A percentile compares a stretch with the other conserved stretches of the same genome.
These are phyloP conservation scores for Metschnikowia borealis DNA, from an alignment of 805 yeast genomes.

Conservation along the genomic window DNA sequence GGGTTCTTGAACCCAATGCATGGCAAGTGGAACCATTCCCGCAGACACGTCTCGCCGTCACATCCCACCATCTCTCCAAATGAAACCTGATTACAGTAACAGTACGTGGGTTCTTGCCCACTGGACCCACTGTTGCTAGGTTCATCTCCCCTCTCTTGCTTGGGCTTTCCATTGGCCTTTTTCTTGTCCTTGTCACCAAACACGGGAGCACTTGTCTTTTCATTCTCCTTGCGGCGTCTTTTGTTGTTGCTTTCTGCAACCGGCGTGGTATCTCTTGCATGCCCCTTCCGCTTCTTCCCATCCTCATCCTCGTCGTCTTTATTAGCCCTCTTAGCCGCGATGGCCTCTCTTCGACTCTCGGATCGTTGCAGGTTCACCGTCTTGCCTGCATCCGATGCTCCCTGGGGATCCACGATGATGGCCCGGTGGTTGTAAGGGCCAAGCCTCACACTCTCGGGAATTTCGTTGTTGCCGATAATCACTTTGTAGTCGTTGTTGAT, in stretches of 20 bases:
- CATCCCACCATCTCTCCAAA: constrained; percentile 99
- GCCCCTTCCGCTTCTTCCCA: constrained; percentile 13
- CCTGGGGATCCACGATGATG: constrained; percentile 57
- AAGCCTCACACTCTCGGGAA: constrained; percentile 71
- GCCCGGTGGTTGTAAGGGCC: constrained; percentile 91
- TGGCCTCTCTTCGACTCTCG: constrained; percentile 86
- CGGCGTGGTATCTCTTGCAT: constrained; percentile 21
- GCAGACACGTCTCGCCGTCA: constrained; percentile 86
- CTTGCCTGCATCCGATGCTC: constrained; percentile 43
- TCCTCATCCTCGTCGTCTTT: constrained; percentile 33
- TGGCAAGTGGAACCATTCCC: constrained; percentile 95
- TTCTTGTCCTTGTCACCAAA: constrained; percentile 15
- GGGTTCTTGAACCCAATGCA: constrained; percentile 84
- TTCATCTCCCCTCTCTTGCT: constrained; percentile 16
- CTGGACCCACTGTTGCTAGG: constrained; percentile 6
- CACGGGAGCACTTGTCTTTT: constrained; percentile 8
- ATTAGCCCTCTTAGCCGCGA: constrained; percentile 79
- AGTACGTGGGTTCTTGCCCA: constrained; percentile 71
- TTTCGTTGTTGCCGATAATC: constrained; percentile 67
- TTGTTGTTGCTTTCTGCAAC: constrained; percentile 14
- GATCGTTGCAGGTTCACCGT: constrained; percentile 73
- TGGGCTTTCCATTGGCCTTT: constrained; percentile 21
- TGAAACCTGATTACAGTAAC: constrained; percentile 95
- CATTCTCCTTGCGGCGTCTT: constrained; percentile 14
- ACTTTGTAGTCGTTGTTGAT: constrained; percentile 77